A percentile compares a stretch with the other conserved stretches of the same genome.
phyloP scores from a whole-genome alignment of 768 basidiomycete species.

The Mycena venus region DNA sequence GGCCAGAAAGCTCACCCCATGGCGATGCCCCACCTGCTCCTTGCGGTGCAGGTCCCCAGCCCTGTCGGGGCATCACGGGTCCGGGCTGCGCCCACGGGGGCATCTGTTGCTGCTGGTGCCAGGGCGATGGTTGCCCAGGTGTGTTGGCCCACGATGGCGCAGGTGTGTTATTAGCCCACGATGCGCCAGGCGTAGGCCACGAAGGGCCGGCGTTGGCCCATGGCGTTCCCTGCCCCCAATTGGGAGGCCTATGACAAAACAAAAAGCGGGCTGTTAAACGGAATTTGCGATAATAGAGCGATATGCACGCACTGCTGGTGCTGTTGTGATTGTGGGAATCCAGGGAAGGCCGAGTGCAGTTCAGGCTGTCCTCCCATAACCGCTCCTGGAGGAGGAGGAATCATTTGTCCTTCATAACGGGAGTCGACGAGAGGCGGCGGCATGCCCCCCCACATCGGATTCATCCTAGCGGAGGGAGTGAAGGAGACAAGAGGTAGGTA shows the following conservation, averaged over 20 bases:
- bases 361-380: conserved; percentile 15
- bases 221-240: not conserved
- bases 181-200: not conserved
- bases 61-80: conserved; percentile 17
- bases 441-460: not conserved
- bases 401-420: not conserved
- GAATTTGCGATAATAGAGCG: too few relatives aligned
- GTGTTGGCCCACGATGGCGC: conserved; percentile 24
- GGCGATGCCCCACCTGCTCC: not conserved
- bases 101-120: not conserved
- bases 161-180: conserved; percentile 4
- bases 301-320: conserved; percentile 19
- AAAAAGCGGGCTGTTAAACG: not conserved
- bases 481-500: not conserved
- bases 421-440: not conserved
- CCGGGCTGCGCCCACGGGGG: not conserved
- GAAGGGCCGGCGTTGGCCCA: not conserved
- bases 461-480: not conserved
- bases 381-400: conserved; percentile 19
- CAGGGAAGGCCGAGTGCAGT: conserved; percentile 12
- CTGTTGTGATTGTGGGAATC: not conserved
- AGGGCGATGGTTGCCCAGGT: not conserved
- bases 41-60: conserved; percentile 23
- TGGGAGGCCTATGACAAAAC: not conserved
- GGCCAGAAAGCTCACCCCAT: not conserved